Base-by-base conservation (phyloP, 768 basidiomycete genomes). In the Lactarius quietus region DNA sequence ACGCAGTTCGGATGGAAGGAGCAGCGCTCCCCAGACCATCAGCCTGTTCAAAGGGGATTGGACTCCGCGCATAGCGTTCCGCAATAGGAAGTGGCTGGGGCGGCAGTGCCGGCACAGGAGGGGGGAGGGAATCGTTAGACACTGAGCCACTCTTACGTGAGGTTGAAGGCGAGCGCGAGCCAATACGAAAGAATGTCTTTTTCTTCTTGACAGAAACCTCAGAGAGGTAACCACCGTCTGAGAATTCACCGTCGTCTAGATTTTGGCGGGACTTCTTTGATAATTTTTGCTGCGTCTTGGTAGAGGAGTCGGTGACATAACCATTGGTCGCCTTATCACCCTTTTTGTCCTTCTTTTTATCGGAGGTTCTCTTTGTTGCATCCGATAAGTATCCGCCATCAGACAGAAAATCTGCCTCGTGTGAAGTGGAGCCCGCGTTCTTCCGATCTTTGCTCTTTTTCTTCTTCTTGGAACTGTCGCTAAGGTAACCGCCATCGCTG, bases 401-500 rank as follows among this genome's bases (percentile, higher is more conserved):
- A 9, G 73, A 74, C 57, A 75, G 74, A 67, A 74, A 70, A 43
- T 75, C 76, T 7, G 71, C 70, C 31, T 70, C 68, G 5, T 70
- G 61, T 9, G 53, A 64, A 56, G 51, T 54, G 26, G 17, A 26
- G 29, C 60, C 72, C 53, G 66, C 70, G 65, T 68, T 71, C 64
- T 70, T 72, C 59, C 62, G 68, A 67, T 65, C 70, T 23, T 64
- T 69, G 53, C 59, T 64, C n/a, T 57, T 68, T 51, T 68, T 70
- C 67, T 74, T 74, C 70, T 74, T 74, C 58, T 72, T 71, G 63
- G n/a, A 51, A 35, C 33, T 51, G 29, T 75, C 73, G 41, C 71
- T 72, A 23, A 73, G 56, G 60, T 74, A 71, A 14, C 70, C 73
- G 9, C 73, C 73, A 33, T 74, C 74, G 68, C 78, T 79, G 38